Percentiles rank a stretch among this genome's conserved stretches.
These are phyloP conservation scores for Skeletonema grethae DNA, from an alignment of 108 stramenopile species.

Conservation along the genomic window DNA sequence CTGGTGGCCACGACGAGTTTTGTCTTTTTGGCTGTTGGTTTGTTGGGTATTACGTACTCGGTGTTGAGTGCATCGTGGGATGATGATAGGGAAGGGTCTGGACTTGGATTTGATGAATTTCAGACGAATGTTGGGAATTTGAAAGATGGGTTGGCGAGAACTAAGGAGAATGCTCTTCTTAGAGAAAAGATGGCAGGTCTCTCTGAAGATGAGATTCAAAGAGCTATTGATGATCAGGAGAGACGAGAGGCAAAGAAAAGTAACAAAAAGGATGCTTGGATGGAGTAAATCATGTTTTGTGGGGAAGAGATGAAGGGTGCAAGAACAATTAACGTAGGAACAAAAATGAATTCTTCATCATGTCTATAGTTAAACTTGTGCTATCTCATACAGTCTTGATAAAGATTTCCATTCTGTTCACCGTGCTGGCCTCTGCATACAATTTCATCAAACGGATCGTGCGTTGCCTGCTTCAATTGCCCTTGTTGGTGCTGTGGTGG, in stretches of 20 bases:
- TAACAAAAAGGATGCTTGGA: conserved; percentile 33
- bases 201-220: conserved; percentile 51
- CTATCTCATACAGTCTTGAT: background rate
- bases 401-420: background rate
- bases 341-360: background rate
- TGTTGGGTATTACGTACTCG: conserved; percentile 85
- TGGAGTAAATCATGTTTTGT: conserved; percentile 29
- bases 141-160: conserved; percentile 65
- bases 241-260: conserved; percentile 40
- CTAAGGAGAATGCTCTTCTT: conserved; percentile 74
- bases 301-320: background rate
- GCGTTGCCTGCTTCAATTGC: background rate
- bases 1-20: conserved; percentile 77
- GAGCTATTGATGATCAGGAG: conserved; percentile 44
- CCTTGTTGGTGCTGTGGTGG: conserved; percentile 8
- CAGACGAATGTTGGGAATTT: conserved; percentile 68
- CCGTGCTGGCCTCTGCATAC: conserved; percentile 7
- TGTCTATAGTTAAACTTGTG: background rate
- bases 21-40: conserved; percentile 68
- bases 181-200: conserved; percentile 72
- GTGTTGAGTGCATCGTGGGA: conserved; percentile 84
- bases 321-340: conserved; percentile 2
- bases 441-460: conserved; percentile 41
- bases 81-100: conserved; percentile 71
- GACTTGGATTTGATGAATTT: conserved; percentile 75